Evolutionary conservation across 1,139 yeast genomes (phyloP), one percentile per base, ranked within the genome.

Genomic region (Kodamaea fungicola): DNA sequence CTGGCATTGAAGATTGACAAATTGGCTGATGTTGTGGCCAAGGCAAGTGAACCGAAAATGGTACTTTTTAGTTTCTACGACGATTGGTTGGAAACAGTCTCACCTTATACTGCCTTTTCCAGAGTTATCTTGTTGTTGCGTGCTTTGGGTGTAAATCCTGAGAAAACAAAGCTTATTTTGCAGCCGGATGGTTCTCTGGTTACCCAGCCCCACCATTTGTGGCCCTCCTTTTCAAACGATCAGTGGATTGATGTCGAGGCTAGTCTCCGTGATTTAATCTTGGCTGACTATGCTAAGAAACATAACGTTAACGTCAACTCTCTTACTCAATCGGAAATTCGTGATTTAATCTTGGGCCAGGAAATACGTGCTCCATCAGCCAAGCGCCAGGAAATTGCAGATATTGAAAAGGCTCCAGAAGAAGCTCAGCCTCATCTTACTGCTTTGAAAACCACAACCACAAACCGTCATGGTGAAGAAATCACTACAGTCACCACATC

Each of bases 391-490:
- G 87, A 83, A 51, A 76, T 87, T 59, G 82, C 92, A 1, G 92
- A 85, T 39, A 71, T 88, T 39, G 96, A 88, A 44, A 51, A 50
- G 12, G 77, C 76, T 8, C 70, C 76, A 19, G 67, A 69, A 35
- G 49, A 45, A 25, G 59, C 52, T 7, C 66, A 65, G 36, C 62
- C 64, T 24, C 78, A 76, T 46, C 62, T 82, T 25, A 81, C 94
- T 0, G 96, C 96, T 0, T 72, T 85, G 51, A 90, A 88, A 51
- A 80, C 95, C 1, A 82, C 82, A 39, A 86, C 96, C 0, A 81
- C 83, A 22, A 94, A 89, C 55, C 95, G 88, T 2, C 97, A 90
- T 52, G 99, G 99, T 28, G 98, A 92, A 55, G 95, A 90, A 51
- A 90, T 94, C 52, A 83, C 85, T 28, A 94, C 96, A 0, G 96